phyloP scores from a whole-genome alignment of 2,329 filamentous ascomycete species.

The Sporothrix euskadiensis region DNA sequence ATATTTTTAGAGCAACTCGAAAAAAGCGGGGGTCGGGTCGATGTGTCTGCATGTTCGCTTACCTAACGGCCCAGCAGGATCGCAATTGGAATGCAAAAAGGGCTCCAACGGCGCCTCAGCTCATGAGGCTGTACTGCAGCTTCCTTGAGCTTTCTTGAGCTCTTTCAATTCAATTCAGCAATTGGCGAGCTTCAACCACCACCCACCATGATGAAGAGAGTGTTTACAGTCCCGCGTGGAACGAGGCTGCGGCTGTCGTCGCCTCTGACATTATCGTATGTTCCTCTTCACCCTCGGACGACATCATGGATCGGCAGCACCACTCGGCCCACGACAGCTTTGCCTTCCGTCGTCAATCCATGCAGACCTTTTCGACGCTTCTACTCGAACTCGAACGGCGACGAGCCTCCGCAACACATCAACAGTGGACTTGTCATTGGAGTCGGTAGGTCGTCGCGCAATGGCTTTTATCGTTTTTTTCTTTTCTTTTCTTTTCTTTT shows the following conservation, averaged over 20 bases:
- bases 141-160: not conserved
- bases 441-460: not conserved
- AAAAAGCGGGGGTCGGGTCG: not conserved
- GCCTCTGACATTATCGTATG: constrained; percentile 2
- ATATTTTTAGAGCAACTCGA: not conserved
- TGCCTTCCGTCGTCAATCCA: not conserved
- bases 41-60: not conserved
- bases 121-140: too few species aligned
- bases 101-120: not conserved
- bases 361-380: not conserved
- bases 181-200: not conserved
- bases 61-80: not conserved
- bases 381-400: not conserved
- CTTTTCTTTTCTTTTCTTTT: not conserved
- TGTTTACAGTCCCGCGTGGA: not conserved
- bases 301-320: not conserved
- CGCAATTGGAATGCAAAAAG: not conserved
- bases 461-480: too few species aligned
- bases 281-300: not conserved
- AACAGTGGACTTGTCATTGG: not conserved
- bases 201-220: not conserved
- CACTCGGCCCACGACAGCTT: not conserved
- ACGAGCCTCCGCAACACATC: not conserved
- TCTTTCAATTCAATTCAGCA: not conserved
- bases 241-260: constrained; percentile 4